Evolutionary conservation across 2,329 filamentous ascomycete genomes (phyloP), one percentile per base, ranked within the genome.

Genomic region (Myriangium duriaei): DNA sequence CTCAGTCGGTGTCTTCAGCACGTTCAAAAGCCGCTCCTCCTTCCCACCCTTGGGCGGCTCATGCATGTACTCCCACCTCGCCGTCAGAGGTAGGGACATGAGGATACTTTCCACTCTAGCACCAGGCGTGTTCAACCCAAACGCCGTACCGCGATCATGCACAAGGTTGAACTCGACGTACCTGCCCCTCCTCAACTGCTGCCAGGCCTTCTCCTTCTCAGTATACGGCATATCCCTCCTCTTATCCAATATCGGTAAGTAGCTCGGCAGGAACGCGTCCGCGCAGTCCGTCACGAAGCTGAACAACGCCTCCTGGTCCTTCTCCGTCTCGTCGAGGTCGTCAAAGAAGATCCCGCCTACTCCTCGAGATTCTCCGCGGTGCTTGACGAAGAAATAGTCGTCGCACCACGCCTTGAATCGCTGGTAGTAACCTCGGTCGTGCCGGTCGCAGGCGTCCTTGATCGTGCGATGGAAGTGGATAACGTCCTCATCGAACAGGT

Each of bases 141-240:
- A 98, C 5, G 82, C 79, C 2, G 91, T 98, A 2, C 91, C 91
- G 16, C 91, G 76, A 63, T 98, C 91, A 62, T 98, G 87, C 40
- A 98, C 85, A 26, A 98, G 71, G 62, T 98, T 98, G 62, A 98
- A 98, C 63, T 98, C 91, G 45, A 98, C 91, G 57, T 98, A 98
- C 52, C 86, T 72, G n/a, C 91, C 91, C 47, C 91, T 69, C 34
- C 91, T 74, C 45, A 98, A 69, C 65, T 96, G 91, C 65, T 98
- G 91, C 91, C 91, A 98, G 47, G 83, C 76, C 67, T 94, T 95
- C 64, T 95, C 82, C 49, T 78, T 70, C 33, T 81, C 79, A 0
- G 76, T 87, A 52, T 76, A 98, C 0, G 83, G 77, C 85, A 95
- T 86, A 51, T 94, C 81, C 67, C 93, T 96, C 49, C 91, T 70